Conservation (phyloP, 345 rosid genomes). For the Dimocarpus longan region DNA sequence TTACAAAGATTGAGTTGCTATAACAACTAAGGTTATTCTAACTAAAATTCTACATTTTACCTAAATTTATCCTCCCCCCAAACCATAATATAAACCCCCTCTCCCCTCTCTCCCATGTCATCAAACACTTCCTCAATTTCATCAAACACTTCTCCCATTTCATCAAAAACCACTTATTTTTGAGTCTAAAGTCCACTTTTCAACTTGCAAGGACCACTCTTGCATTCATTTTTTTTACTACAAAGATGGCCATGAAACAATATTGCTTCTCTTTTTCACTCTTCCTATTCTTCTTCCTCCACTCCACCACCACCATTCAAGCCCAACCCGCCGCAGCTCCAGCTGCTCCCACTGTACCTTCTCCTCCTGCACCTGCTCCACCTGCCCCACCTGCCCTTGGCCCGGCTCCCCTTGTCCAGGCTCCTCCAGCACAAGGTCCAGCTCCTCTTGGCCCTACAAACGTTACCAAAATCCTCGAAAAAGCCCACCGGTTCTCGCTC, state of each 20-base stretch:
- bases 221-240: neutral
- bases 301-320: slow-evolving; percentile 14
- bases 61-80: slow-evolving; percentile 22
- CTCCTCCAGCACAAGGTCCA: slow-evolving; percentile 19
- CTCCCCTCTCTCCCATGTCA: neutral
- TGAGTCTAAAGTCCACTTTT: too few relatives aligned
- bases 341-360: slow-evolving; percentile 14
- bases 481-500: slow-evolving; percentile 39
- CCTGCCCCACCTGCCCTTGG: neutral
- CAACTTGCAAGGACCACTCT: too few relatives aligned
- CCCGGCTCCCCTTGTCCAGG: slow-evolving; percentile 8
- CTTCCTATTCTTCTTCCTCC: slow-evolving; percentile 29
- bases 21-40: slow-evolving; percentile 22
- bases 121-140: slow-evolving; percentile 20
- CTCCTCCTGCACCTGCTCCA: neutral
- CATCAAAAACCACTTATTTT: neutral
- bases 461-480: slow-evolving; percentile 38
- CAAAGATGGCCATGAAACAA: slow-evolving; percentile 16
- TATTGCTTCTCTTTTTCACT: slow-evolving; percentile 14
- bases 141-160: neutral
- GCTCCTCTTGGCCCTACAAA: slow-evolving; percentile 34
- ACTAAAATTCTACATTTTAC: slow-evolving; percentile 26
- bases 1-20: slow-evolving; percentile 17
- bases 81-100: slow-evolving; percentile 22
- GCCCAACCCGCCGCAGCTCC: slow-evolving; percentile 43